Conservation (phyloP, 345 rosid species). For the Gossypium bickii region DNA sequence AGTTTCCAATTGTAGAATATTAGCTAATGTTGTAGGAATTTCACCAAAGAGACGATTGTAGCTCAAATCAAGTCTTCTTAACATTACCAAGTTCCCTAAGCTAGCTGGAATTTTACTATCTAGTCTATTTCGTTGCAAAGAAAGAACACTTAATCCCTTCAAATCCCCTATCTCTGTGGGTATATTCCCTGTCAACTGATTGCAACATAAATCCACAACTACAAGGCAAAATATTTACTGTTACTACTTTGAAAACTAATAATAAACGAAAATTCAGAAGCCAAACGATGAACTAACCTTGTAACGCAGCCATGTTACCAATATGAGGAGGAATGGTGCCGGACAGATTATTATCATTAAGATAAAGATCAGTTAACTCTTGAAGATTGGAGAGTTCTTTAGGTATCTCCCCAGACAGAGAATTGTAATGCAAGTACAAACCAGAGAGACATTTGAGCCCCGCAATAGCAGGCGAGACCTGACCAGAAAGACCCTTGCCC, state of each 20-base stretch:
- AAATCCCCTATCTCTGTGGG: constrained; percentile 59
- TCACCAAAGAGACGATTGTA: constrained; percentile 53
- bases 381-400: constrained; percentile 53
- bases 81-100: constrained; percentile 48
- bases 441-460: constrained; percentile 78
- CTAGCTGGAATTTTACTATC: constrained; percentile 49
- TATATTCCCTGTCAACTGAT: constrained; percentile 65
- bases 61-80: constrained; percentile 64
- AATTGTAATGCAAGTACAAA: constrained; percentile 84
- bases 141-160: constrained; percentile 59
- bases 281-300: constrained; percentile 49
- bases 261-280: neutral
- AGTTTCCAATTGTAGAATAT: constrained; percentile 41
- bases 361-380: constrained; percentile 77
- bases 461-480: constrained; percentile 63
- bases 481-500: constrained; percentile 70
- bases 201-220: constrained; percentile 76
- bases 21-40: constrained; percentile 52
- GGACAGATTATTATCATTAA: constrained; percentile 72
- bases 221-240: constrained; percentile 12
- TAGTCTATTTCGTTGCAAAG: constrained; percentile 67
- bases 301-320: constrained; percentile 62
- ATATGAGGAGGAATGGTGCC: constrained; percentile 69
- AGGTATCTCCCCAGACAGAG: constrained; percentile 75
- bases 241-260: neutral